Percentiles rank a stretch among this genome's conserved stretches.
These are phyloP conservation scores for Cymodocea nodosa DNA, from an alignment of 116 monocot species.

Conservation along the genomic window DNA sequence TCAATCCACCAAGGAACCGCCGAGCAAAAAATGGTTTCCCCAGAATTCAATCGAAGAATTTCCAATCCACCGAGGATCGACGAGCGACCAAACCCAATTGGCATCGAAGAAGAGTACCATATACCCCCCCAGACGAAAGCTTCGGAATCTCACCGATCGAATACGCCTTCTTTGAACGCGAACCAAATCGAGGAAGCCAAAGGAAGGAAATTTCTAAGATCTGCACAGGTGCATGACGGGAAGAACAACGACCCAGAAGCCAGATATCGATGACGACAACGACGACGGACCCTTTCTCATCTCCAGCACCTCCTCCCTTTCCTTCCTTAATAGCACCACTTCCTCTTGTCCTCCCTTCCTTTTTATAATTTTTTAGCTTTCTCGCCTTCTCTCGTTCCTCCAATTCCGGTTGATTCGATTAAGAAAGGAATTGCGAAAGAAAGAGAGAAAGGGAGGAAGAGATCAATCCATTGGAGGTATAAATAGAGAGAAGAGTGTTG, in stretches of 20 bases:
- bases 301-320: not conserved
- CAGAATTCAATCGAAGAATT: not conserved
- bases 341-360: not conserved
- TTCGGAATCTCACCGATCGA: slow-evolving; percentile 4
- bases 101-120: not conserved
- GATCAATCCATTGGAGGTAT: slow-evolving; percentile 1
- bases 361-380: slow-evolving; percentile 1
- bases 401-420: slow-evolving; percentile 8
- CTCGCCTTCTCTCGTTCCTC: not conserved
- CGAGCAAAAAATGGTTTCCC: not conserved
- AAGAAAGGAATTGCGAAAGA: slow-evolving; percentile 1
- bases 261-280: not conserved
- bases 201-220: not conserved
- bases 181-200: not conserved
- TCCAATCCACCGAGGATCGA: slow-evolving; percentile 4
- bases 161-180: slow-evolving; percentile 2
- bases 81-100: not conserved
- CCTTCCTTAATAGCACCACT: slow-evolving; percentile 6
- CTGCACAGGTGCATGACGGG: slow-evolving; percentile 2
- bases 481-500: not conserved
- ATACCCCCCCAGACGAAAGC: not conserved
- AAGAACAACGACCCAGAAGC: not conserved
- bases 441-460: not conserved
- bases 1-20: not conserved
- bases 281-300: not conserved